These are phyloP conservation scores for Chaetomiaceae sp. DNA, from an alignment of 2,329 filamentous ascomycete species.

Conservation along the genomic window DNA sequence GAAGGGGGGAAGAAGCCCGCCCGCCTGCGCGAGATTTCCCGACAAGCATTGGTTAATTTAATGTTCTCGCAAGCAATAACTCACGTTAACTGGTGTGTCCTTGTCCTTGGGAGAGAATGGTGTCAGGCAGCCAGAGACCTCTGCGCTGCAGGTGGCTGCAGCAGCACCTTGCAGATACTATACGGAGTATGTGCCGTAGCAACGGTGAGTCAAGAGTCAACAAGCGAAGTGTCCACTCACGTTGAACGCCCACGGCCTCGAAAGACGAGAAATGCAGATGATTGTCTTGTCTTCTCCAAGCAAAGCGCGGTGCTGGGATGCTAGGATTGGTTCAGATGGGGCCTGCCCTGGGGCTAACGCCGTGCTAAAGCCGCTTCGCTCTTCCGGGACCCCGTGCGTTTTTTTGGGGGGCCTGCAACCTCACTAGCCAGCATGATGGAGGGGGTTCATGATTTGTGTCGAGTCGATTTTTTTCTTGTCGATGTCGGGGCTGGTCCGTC, in stretches of 20 bases:
- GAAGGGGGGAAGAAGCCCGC: background rate
- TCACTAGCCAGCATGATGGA: too few species aligned
- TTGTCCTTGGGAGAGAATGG: too few species aligned
- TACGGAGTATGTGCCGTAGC: background rate
- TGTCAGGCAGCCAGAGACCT: background rate
- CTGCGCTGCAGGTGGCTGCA: constrained; percentile 5
- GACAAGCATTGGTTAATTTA: too few species aligned
- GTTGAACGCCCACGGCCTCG: background rate
- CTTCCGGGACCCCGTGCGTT: background rate
- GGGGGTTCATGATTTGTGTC: too few species aligned
- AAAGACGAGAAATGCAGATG: too few species aligned
- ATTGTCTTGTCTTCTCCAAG: background rate
- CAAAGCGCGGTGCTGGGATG: background rate
- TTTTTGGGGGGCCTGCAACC: too few species aligned
- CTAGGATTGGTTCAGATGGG: background rate
- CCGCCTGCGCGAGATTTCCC: constrained; percentile 4
- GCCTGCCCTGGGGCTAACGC: background rate
- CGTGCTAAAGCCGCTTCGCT: background rate
- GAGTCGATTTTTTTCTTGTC: too few species aligned
- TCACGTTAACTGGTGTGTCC: too few species aligned
- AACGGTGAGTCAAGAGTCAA: constrained; percentile 2
- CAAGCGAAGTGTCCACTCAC: background rate
- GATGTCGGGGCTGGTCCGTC: too few species aligned
- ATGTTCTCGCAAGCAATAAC: background rate
- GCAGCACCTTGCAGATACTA: background rate